Evolutionary conservation across 148 eudicot genomes (phyloP), one percentile per base, ranked within the genome.

Genomic region (Heliosperma pusillum): DNA sequence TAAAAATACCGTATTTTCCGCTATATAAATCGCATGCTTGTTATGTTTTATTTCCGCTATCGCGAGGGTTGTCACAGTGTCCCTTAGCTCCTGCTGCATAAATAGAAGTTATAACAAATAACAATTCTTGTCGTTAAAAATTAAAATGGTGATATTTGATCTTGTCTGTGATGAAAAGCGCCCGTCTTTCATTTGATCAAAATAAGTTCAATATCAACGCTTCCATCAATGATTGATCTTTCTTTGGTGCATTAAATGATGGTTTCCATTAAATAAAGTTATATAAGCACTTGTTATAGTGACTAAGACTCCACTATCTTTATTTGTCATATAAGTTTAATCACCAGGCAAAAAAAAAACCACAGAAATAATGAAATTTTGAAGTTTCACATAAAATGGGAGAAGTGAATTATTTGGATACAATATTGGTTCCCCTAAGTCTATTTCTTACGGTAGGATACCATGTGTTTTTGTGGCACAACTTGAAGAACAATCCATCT

Each of bases 381-480:
- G 29, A 47, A 22, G 53, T 33, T 47, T 50, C 7, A 7, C 22
- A 30, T 4, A 45, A 65, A 40, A 78, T 78, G 81, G 71, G 27
- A 55, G 52, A 8, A 53, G 59, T 59, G 16, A 66, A 78, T 78
- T 73, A 73, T 67, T 44, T 78, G n/a, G 81, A 78, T 74, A 81
- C 74, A 29, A 77, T 73, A 17, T 53, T 81, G 24, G 80, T 81
- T 40, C 83, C 83, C 22, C 27, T 77, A 2, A 81, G 83, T 69
- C 10, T 81, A 22, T 73, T 81, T 64, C 16, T 81, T 21, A 73
- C 63, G 10, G 55, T 81, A 9, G 83, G 83, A 12, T 81, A 81
- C 7, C 83, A 81, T 76, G 83, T 63, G 16, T 81, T 72, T 62
- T 66, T 81, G 30, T 81, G 83, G 83, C 83, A 77, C 60, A 78